Evolutionary conservation across 768 basidiomycete species (phyloP).

Genomic region (Ephemerocybe angulata): DNA sequence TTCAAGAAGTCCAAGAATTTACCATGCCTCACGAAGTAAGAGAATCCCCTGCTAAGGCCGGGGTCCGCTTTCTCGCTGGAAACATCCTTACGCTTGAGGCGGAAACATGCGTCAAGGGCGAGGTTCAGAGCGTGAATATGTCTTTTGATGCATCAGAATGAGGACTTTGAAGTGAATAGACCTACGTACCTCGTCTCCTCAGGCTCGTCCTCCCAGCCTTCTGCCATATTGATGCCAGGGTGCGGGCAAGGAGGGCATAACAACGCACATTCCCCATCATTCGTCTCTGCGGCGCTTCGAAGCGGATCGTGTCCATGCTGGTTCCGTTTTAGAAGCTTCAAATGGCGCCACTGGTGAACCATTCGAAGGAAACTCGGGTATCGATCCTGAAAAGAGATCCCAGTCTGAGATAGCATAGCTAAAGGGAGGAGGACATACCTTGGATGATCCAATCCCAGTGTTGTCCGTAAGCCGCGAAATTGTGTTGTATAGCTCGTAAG

Average conservation of each 20-base stretch:
- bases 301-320: background rate
- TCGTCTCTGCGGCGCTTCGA: background rate
- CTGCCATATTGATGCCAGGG: background rate
- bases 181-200: background rate
- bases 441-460: background rate
- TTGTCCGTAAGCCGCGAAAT: background rate
- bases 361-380: background rate
- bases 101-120: background rate
- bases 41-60: background rate
- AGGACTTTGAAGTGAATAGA: background rate
- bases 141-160: background rate
- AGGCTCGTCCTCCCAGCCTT: background rate
- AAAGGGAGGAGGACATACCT: too few species aligned
- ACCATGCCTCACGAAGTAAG: background rate
- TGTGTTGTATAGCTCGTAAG: background rate
- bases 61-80: background rate
- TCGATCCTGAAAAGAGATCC: too few species aligned
- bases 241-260: background rate
- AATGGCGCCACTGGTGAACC: background rate
- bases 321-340: background rate
- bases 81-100: background rate
- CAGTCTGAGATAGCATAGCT: too few species aligned
- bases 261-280: too few species aligned
- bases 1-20: background rate
- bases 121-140: background rate